phyloP scores from a whole-genome alignment of 2,329 filamentous ascomycete genomes.

The Sclerotinia minor region DNA sequence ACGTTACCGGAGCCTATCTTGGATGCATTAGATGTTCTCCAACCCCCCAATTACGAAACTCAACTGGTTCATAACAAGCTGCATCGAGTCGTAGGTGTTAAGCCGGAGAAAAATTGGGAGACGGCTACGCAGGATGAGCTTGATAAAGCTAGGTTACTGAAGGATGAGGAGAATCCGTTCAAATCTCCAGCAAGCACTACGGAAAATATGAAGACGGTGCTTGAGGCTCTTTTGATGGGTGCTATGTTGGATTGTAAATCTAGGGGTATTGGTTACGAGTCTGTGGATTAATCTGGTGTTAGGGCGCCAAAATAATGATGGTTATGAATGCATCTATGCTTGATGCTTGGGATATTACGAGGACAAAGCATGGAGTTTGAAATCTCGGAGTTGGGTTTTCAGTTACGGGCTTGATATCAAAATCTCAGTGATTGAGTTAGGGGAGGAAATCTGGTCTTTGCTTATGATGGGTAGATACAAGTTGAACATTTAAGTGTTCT shows the following conservation, averaged over 20 bases:
- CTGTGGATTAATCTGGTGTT: neutral
- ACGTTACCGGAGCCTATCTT: conserved; percentile 35
- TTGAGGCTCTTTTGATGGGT: conserved; percentile 8
- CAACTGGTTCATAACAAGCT: neutral
- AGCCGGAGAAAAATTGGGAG: neutral
- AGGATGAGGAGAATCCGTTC: neutral
- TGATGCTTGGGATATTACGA: neutral
- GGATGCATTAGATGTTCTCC: conserved; percentile 28
- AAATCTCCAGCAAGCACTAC: conserved; percentile 3
- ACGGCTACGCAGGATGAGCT: neutral
- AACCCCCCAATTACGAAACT: neutral
- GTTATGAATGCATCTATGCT: neutral
- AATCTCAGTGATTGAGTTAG: no score
- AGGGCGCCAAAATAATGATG: neutral
- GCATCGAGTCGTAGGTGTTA: conserved; percentile 2
- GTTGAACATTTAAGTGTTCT: neutral
- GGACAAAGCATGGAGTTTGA: neutral
- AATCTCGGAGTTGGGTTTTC: neutral
- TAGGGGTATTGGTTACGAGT: neutral
- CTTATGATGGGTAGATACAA: neutral
- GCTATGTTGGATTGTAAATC: conserved; percentile 2
- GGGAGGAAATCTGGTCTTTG: no score
- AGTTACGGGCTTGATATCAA: neutral
- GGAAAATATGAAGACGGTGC: neutral
- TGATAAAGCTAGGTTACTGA: neutral